These are phyloP conservation scores for Aspergillus heteromorphus DNA, from an alignment of 495 filamentous ascomycete species.

Conservation along the genomic window DNA sequence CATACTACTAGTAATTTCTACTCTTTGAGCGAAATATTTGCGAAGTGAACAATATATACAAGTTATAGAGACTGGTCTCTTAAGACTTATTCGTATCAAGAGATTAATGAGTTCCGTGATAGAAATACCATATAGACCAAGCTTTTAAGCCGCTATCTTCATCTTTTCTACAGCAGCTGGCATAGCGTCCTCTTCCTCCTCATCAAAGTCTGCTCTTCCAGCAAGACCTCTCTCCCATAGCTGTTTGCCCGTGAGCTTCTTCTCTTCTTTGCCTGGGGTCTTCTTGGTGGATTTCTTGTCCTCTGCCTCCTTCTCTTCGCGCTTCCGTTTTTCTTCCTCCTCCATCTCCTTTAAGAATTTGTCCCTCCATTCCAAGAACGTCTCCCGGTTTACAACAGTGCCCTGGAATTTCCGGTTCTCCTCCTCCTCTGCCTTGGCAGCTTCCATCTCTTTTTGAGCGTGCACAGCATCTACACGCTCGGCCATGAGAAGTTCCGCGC, in stretches of 20 bases:
- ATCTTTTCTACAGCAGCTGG: constrained; percentile 59
- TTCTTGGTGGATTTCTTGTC: constrained; percentile 66
- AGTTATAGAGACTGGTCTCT: not conserved
- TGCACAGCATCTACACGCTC: constrained; percentile 61
- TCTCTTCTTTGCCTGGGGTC: constrained; percentile 48
- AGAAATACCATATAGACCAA: constrained; percentile 6
- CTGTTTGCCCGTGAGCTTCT: constrained; percentile 72
- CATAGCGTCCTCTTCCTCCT: constrained; percentile 52
- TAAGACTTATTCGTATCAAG: not conserved
- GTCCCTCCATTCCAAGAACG: constrained; percentile 76
- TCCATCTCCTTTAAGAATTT: constrained; percentile 75
- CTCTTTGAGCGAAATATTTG: not conserved
- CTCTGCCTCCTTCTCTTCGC: constrained; percentile 68
- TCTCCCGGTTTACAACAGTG: constrained; percentile 76
- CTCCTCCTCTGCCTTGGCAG: constrained; percentile 71
- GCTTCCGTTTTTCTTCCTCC: constrained; percentile 55
- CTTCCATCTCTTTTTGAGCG: constrained; percentile 56
- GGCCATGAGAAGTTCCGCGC: constrained; percentile 70
- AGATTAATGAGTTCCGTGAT: not conserved
- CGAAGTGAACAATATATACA: not conserved
- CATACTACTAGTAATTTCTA: no score
- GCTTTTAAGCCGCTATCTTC: constrained; percentile 51
- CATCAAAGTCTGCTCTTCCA: constrained; percentile 69
- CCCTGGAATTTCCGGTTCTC: constrained; percentile 97
- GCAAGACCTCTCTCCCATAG: constrained; percentile 80